Evolutionary conservation across 768 basidiomycete species (phyloP), one percentile per base, ranked within the genome.

Genomic region (Auricularia sp.): DNA sequence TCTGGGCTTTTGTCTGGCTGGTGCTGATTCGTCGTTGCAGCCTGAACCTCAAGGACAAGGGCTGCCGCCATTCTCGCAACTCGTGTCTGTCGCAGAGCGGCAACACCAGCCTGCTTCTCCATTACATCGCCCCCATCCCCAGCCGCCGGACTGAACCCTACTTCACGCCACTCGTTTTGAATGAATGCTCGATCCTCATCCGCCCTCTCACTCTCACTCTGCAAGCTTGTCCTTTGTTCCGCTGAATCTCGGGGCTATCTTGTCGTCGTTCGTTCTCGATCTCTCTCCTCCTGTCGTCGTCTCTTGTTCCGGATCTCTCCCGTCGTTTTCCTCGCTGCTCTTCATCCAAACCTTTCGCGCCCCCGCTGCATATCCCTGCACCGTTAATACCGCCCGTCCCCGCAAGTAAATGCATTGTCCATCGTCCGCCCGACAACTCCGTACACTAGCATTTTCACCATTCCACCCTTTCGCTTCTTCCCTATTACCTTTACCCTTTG

Each of bases 71-170:
- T 93, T 90, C 70, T 85, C 90, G 36, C 84, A 90, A 65, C 79
- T 94, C 65, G 90, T 90, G 69, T 92, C 91, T 56, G 85, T 92
- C 63, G 92, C 91, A 63, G 90, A 88, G 66, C 85, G 88, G 64
- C 88, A 88, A 72, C 84, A 79, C 62, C 62, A 45, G 33, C 66
- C 63, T 54, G 54, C 39, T 10, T 65, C 59, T 44, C 61, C 56
- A 24, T 35, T 59, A 29, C 56, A 59, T 44, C 61, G 61, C 21
- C 64, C 58, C 10, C 59, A 65, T 35, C 59, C 33, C 51, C 37
- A 44, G 18, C 59, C 64, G 11, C 58, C 64, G 21, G 36, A 35
- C 29, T 65, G 44, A 65, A 21, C 59, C 21, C 54, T 42, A 16
- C 14, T 18, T 58, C 39, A 44, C 34, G 21, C 8, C 44, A 21